These are phyloP conservation scores for Akanthomyces dipterigenus DNA, from an alignment of 2,329 filamentous ascomycete genomes.

Conservation along the genomic window DNA sequence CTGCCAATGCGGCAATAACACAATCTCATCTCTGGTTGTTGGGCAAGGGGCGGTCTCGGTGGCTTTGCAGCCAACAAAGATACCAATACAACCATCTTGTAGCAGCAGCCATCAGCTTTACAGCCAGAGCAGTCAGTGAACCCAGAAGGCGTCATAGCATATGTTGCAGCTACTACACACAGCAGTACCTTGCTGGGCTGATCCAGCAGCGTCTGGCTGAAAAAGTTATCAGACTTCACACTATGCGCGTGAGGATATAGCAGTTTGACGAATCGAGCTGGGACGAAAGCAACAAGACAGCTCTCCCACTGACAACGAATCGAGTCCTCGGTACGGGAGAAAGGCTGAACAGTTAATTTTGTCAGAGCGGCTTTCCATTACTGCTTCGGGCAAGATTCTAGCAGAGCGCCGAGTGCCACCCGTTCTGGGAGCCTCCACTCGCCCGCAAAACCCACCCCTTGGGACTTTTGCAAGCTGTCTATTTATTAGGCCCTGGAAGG, in stretches of 20 bases:
- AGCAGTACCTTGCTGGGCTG: background rate
- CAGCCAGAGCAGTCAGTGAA: no score
- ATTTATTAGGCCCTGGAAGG: background rate
- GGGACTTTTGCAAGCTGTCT: slow-evolving; percentile 2
- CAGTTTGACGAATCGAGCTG: background rate
- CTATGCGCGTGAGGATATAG: background rate
- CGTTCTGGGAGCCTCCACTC: background rate
- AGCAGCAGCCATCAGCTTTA: no score
- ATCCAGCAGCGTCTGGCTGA: background rate
- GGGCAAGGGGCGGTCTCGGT: no score
- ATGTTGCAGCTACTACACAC: background rate
- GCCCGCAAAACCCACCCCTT: background rate
- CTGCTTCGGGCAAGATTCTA: background rate
- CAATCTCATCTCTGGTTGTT: background rate
- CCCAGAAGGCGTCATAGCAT: no score
- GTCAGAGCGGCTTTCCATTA: background rate
- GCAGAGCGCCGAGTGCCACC: background rate
- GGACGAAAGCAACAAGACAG: background rate
- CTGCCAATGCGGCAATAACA: background rate
- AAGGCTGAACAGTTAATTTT: background rate
- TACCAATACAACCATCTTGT: no score
- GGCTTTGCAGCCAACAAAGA: no score
- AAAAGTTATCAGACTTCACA: background rate
- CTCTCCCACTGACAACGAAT: background rate
- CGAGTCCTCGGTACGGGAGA: background rate